Conservation (phyloP, 176 grass and related monocot genomes). For the Cocos nucifera region DNA sequence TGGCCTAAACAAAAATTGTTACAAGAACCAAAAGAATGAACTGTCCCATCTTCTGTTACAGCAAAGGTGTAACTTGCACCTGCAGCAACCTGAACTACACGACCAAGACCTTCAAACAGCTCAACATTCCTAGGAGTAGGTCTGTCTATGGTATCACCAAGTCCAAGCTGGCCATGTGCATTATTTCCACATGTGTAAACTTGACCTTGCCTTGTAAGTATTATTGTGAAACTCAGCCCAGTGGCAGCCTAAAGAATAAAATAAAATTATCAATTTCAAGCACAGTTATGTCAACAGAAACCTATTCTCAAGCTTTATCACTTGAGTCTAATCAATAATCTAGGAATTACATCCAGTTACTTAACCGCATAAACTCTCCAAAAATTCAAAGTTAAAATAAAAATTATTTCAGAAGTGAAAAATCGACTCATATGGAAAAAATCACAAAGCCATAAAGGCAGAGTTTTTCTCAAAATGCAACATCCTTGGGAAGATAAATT, state of each 20-base stretch:
- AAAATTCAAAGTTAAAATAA: too few relatives aligned
- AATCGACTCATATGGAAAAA: too few relatives aligned
- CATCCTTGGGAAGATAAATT: too few relatives aligned
- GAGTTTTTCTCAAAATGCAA: too few relatives aligned
- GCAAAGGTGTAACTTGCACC: slow-evolving; percentile 89
- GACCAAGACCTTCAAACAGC: slow-evolving; percentile 40
- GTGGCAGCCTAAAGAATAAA: slow-evolving; percentile 58
- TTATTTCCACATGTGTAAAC: slow-evolving; percentile 93
- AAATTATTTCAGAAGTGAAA: too few relatives aligned
- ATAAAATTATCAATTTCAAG: neutral
- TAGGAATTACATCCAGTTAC: too few relatives aligned
- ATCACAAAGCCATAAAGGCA: too few relatives aligned
- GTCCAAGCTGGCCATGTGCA: slow-evolving; percentile 92
- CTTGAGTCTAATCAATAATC: too few relatives aligned
- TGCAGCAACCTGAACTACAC: slow-evolving; percentile 81
- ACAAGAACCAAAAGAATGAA: slow-evolving; percentile 92
- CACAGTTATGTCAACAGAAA: too few relatives aligned
- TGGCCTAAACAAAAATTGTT: slow-evolving; percentile 93
- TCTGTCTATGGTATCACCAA: slow-evolving; percentile 73
- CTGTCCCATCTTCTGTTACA: slow-evolving; percentile 74
- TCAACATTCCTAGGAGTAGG: slow-evolving; percentile 56
- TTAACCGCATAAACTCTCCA: too few relatives aligned
- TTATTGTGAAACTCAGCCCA: slow-evolving; percentile 82
- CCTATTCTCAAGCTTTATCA: too few relatives aligned
- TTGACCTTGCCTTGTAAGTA: slow-evolving; percentile 61